Evolutionary conservation across 2,329 filamentous ascomycete species (phyloP), one percentile per base, ranked within the genome.

Genomic region (Plectosphaerella plurivora): DNA sequence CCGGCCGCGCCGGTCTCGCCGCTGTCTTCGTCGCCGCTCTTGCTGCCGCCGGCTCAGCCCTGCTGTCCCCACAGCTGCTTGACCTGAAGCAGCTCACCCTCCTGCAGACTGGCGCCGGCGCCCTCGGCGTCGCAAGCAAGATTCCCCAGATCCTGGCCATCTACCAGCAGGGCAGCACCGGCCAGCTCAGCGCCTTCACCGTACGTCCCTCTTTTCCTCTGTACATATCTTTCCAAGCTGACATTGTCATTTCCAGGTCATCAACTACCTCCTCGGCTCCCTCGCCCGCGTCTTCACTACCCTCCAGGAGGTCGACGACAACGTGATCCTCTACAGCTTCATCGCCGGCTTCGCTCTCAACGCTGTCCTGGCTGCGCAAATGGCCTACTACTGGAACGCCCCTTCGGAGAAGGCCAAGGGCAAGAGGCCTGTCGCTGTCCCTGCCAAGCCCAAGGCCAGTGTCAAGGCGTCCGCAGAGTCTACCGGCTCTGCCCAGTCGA

Each of bases 241-340:
- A 57, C 47, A 24, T 12, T 37, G 2, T 33, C 18, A 8, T 15
- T 6, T 47, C 8, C 63, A 97, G 92, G 91, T 99, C 61, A 96
- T 99, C 82, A 97, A 97, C 78, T 99, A 96, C 73, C 89, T 99
- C 63, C 79, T 86, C 61, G 94, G 95, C 39, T 96, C 91, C 44
- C 83, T 97, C 53, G 89, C 91, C 24, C 89, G 94, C 67, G 96
- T 99, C 74, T 99, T 97, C 73, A 99, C 94, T 33, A 99, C 95
- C 9, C 77, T 99, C 53, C 92, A 97, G 66, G 94, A 99, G 76
- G 94, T 99, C 55, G 89, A 96, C 68, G 94, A 99, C 72, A 92
- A 92, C 73, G 79, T 97, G 54, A 97, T 99, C 63, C 81, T 99
- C 24, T 97, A 96, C 73, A 89, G 92, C 49, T 97, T 96, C 77